phyloP scores from a whole-genome alignment of 2,329 filamentous ascomycete species.

The Aspergillus sp. region DNA sequence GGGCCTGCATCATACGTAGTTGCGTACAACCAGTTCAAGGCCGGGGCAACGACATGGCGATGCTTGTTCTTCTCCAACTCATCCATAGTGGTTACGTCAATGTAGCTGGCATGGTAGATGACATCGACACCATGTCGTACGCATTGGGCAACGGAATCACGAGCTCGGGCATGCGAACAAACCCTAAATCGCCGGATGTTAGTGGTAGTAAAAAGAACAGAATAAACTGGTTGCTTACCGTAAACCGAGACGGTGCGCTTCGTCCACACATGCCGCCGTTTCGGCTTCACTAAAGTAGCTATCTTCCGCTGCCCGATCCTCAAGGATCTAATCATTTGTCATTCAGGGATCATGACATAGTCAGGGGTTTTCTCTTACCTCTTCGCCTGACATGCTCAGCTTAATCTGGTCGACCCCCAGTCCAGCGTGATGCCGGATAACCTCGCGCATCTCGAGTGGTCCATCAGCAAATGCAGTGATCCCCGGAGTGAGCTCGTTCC shows the following conservation, averaged over 20 bases:
- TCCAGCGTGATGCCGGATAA: slow-evolving; percentile 30
- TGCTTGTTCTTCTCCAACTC: slow-evolving; percentile 22
- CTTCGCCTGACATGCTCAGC: slow-evolving; percentile 38
- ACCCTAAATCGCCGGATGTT: slow-evolving; percentile 19
- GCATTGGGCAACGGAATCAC: slow-evolving; percentile 41
- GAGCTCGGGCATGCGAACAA: slow-evolving; percentile 41
- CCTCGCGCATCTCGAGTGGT: slow-evolving; percentile 35
- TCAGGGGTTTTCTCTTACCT: background rate
- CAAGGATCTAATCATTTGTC: slow-evolving; percentile 16
- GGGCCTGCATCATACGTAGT: slow-evolving; percentile 29
- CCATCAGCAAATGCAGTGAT: slow-evolving; percentile 40
- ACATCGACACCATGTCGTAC: slow-evolving; percentile 41
- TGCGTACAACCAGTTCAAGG: slow-evolving; percentile 35
- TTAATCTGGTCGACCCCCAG: slow-evolving; percentile 42
- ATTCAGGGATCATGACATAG: slow-evolving; percentile 8
- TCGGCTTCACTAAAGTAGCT: slow-evolving; percentile 44
- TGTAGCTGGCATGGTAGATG: slow-evolving; percentile 44
- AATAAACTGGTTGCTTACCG: background rate
- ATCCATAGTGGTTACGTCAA: slow-evolving; percentile 30
- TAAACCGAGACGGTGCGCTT: slow-evolving; percentile 29
- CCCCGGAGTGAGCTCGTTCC: slow-evolving; percentile 39
- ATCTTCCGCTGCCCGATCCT: slow-evolving; percentile 33
- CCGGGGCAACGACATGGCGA: slow-evolving; percentile 19
- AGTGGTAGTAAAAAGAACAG: too few relatives aligned
- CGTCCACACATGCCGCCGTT: slow-evolving; percentile 43